Evolutionary conservation across 352 stramenopile species (phyloP), one percentile per base, ranked within the genome.

Genomic region (Phytophthora sp.): DNA sequence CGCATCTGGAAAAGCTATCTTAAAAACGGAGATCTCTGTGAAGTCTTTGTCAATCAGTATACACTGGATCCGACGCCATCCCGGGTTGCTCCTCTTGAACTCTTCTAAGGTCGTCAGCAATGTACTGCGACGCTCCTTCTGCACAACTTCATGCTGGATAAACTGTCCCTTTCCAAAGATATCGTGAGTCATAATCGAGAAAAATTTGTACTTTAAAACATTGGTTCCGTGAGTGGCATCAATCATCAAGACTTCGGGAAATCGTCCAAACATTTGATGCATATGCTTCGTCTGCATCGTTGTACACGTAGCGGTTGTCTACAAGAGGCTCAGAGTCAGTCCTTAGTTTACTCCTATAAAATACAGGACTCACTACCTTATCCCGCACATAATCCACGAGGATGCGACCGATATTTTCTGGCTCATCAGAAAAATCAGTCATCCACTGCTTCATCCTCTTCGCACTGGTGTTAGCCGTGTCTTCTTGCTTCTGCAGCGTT

Each of bases 161-260:
- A n/a, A n/a, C n/a, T n/a, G n/a, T 41, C 35, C 54, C 7, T 67
- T 55, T 38, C 63, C 58, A 42, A 67, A 72, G 1, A 29, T 33
- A 24, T 69, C 55, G 18, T 70, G 12, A 13, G 44, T 0, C 36
- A 47, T 63, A 8, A 57, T 38, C 11, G 6, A 18, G 41, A 63
- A 54, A 2, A 45, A 7, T 0, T 54, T 52, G 20, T 53, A 62
- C 7, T 51, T 44, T n/a, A 2, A 16, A 44, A 16, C 4, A 31
- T 76, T 72, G 0, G 62, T 71, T 1, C 51, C 51, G 31, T 71
- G 68, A 1, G 68, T 72, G 0, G 66, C 54, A 29, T 77, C 61
- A 44, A 74, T 68, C 13, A 69, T 13, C 20, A 69, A 2, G 5
- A 68, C 57, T 26, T 72, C 56, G 2, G 64, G 57, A 53, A 69